A percentile compares a stretch with the other conserved stretches of the same genome.
phyloP scores from a whole-genome alignment of 148 eudicot genomes.

The Nyssa sinensis region DNA sequence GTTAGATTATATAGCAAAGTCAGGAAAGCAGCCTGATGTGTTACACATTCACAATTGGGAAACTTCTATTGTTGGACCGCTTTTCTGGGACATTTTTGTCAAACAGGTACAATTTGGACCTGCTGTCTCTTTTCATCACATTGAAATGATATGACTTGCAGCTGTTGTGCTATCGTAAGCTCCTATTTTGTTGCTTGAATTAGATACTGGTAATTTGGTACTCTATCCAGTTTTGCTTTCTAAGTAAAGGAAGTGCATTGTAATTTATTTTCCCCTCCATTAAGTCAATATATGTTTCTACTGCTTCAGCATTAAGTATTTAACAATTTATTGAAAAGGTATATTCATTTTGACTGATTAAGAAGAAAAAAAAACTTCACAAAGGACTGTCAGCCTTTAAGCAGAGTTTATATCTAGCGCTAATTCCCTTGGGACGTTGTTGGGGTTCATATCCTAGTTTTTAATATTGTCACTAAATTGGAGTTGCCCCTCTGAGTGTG shows the following conservation, averaged over 20 bases:
- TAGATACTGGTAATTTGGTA: not conserved
- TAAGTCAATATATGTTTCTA: not conserved
- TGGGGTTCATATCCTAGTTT: not conserved
- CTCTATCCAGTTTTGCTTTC: not conserved
- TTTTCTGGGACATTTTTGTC: constrained; percentile 71
- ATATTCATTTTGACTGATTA: not conserved
- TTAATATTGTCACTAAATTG: not conserved
- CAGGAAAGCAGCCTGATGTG: constrained; percentile 66
- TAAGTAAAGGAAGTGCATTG: not conserved
- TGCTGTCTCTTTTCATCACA: not conserved
- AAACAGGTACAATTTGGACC: constrained; percentile 43
- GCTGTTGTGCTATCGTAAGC: not conserved
- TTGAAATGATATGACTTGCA: not conserved
- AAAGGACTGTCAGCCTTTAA: not conserved
- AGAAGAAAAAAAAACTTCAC: not conserved
- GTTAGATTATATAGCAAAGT: constrained; percentile 61
- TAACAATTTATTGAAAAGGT: too few relatives aligned
- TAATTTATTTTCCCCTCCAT: not conserved
- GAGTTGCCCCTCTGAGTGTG: not conserved
- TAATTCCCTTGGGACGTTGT: not conserved
- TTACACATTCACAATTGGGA: constrained; percentile 73
- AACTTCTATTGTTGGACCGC: constrained; percentile 68
- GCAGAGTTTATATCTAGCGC: not conserved
- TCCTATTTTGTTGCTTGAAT: not conserved
- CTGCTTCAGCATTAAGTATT: not conserved